A percentile compares a stretch with the other conserved stretches of the same genome.
phyloP scores from a whole-genome alignment of 2,329 filamentous ascomycete genomes.

The Colletotrichum spinosum region DNA sequence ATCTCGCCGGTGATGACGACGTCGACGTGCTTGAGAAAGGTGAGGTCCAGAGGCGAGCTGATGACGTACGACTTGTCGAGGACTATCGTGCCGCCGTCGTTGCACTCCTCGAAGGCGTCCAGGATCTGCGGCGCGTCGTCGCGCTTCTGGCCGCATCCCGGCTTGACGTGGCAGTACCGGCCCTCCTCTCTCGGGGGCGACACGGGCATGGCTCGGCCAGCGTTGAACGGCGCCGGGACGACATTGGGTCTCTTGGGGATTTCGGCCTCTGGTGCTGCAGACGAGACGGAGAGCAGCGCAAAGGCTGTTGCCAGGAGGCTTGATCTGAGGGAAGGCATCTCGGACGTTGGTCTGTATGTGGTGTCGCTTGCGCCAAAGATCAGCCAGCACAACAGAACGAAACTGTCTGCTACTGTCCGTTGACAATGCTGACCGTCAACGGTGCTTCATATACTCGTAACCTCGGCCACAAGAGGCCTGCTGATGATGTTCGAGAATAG shows the following conservation, averaged over 20 bases:
- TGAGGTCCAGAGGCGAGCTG: slow-evolving; percentile 73
- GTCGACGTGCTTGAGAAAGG: slow-evolving; percentile 72
- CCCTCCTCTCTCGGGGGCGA: slow-evolving; percentile 30
- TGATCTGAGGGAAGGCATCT: slow-evolving; percentile 9
- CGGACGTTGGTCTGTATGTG: not conserved
- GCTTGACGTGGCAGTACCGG: slow-evolving; percentile 34
- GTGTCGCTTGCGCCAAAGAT: not conserved
- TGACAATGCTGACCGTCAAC: not conserved
- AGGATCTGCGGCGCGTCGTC: slow-evolving; percentile 59
- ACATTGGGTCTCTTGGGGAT: slow-evolving; percentile 27
- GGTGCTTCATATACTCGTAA: slow-evolving; percentile 16
- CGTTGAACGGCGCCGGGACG: slow-evolving; percentile 25
- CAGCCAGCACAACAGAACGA: not conserved
- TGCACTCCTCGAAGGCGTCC: slow-evolving; percentile 67
- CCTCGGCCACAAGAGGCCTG: not conserved
- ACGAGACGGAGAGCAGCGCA: slow-evolving; percentile 1
- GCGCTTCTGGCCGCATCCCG: slow-evolving; percentile 21
- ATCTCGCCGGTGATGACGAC: slow-evolving; percentile 67
- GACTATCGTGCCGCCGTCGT: slow-evolving; percentile 71
- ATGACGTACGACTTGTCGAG: slow-evolving; percentile 71
- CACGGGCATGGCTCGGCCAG: slow-evolving; percentile 23
- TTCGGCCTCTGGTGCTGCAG: not conserved
- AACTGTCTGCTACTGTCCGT: not conserved
- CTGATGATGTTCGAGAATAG: slow-evolving; percentile 1
- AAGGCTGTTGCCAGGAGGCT: slow-evolving; percentile 16